These are phyloP conservation scores for Suhomyces chickasaworum DNA, from an alignment of 1,139 yeast species.

Conservation along the genomic window DNA sequence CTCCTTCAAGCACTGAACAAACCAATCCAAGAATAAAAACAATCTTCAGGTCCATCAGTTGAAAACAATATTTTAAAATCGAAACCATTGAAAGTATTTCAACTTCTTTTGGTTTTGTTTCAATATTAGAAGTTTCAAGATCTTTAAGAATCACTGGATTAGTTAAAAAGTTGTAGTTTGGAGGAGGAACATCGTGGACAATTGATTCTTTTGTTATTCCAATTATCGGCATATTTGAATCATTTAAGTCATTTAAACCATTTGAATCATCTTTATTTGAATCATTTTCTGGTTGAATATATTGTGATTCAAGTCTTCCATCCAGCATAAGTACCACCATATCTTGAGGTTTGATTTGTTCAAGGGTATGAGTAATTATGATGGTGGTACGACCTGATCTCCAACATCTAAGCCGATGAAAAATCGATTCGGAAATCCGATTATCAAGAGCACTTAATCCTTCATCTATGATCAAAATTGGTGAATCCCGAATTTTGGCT, in stretches of 20 bases:
- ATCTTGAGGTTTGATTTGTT: constrained; percentile 57
- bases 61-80: constrained; percentile 40
- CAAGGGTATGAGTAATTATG: constrained; percentile 74
- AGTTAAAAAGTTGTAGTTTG: constrained; percentile 20
- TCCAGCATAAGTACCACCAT: constrained; percentile 56
- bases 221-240: too few species aligned
- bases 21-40: constrained; percentile 54
- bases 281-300: neutral
- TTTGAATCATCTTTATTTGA: too few species aligned
- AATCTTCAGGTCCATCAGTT: constrained; percentile 35
- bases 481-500: constrained; percentile 70
- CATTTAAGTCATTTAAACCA: too few species aligned
- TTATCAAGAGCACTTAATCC: constrained; percentile 79
- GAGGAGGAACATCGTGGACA: neutral
- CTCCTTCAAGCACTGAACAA: constrained; percentile 59
- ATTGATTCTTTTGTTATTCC: too few species aligned
- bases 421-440: constrained; percentile 43
- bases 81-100: constrained; percentile 29
- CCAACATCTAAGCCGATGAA: constrained; percentile 57
- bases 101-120: constrained; percentile 3
- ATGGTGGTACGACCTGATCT: constrained; percentile 74
- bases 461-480: constrained; percentile 81
- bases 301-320: constrained; percentile 51
- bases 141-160: constrained; percentile 30
- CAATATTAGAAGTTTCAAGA: constrained; percentile 23